Evolutionary conservation across 164 flowering plant genomes (phyloP).

Genomic region (Akebia trifoliata): DNA sequence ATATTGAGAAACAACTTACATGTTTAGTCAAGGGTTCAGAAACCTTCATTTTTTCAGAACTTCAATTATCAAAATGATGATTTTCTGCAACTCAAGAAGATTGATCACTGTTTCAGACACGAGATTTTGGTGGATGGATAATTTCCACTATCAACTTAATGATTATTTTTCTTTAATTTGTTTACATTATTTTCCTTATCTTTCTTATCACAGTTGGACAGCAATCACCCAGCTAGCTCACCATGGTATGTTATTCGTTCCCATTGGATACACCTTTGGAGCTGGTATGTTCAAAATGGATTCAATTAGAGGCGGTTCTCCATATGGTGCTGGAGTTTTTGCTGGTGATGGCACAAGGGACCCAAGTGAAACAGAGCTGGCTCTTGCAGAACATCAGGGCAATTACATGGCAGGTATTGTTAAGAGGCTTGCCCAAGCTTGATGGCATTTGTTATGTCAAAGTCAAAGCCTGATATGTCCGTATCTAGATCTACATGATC

Average conservation of each 20-base stretch:
- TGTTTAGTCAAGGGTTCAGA: no score
- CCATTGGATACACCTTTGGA: constrained; percentile 77
- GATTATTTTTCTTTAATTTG: neutral
- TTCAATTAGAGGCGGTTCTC: constrained; percentile 61
- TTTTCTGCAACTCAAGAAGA: no score
- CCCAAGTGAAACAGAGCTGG: constrained; percentile 56
- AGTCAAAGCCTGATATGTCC: neutral
- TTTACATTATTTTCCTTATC: neutral
- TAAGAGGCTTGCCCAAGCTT: constrained; percentile 36
- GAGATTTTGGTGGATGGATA: neutral
- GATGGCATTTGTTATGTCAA: neutral
- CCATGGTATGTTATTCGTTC: constrained; percentile 77
- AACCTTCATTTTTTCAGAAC: no score
- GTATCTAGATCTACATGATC: neutral
- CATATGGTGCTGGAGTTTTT: constrained; percentile 68
- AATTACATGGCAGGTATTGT: constrained; percentile 61
- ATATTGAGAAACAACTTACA: no score
- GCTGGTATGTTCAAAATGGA: constrained; percentile 70
- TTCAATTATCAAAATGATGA: no score
- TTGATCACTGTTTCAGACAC: no score
- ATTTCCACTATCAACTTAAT: neutral
- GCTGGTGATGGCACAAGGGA: constrained; percentile 65
- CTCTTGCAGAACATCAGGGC: constrained; percentile 73
- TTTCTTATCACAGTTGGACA: constrained; percentile 48
- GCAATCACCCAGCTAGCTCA: constrained; percentile 65